Evolutionary conservation across 2,329 filamentous ascomycete genomes (phyloP), one percentile per base, ranked within the genome.

Genomic region (Zymoseptoria passerinii): DNA sequence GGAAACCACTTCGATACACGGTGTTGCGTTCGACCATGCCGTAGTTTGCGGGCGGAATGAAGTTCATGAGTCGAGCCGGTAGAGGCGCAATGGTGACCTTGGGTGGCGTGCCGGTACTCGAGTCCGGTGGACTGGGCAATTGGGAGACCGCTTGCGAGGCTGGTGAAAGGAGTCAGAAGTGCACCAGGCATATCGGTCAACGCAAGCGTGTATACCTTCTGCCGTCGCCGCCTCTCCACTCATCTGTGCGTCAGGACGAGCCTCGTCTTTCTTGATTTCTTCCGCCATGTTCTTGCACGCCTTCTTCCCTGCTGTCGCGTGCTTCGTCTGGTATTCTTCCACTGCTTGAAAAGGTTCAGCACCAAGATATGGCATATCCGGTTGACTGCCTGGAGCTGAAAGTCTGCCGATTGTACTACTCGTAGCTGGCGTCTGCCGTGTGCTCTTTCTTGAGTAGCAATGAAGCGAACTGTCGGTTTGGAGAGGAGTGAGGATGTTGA

Each of bases 1-100:
- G 92, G 70, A 91, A 96, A 64, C 87, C 87, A 73, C 89, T 92
- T 55, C 92, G 83, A 71, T 90, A 96, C 28, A 96, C 79, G 9
- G 84, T 78, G 8, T 87, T 86, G 6, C 85, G 82, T 19, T 86
- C 76, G 19, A 96, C 87, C 28, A 84, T 76, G 18, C 87, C 89
- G 73, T 92, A 96, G 70, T 96, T 96, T 63, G 76, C 67, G 1
- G 89, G 88, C n/a, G 76, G 76, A 16, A 74, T 63, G 5, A 73
- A 63, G 35, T 72, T 68, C 49, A 67, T 66, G 19, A 78, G 67
- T n/a, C 76, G 72, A 13, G 67, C 62, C 54, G 74, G 67, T 28
- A 62, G 66, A 1, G 58, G 60, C 18, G 56, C 58, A 3, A 65
- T 62, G 8, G 61, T 63, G 48, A 67, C 44, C 23, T 28, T 52